Percentiles rank a stretch among this genome's conserved stretches.
These are phyloP conservation scores for Solanum corneliomulleri DNA, from an alignment of 257 asterid species.

Conservation along the genomic window DNA sequence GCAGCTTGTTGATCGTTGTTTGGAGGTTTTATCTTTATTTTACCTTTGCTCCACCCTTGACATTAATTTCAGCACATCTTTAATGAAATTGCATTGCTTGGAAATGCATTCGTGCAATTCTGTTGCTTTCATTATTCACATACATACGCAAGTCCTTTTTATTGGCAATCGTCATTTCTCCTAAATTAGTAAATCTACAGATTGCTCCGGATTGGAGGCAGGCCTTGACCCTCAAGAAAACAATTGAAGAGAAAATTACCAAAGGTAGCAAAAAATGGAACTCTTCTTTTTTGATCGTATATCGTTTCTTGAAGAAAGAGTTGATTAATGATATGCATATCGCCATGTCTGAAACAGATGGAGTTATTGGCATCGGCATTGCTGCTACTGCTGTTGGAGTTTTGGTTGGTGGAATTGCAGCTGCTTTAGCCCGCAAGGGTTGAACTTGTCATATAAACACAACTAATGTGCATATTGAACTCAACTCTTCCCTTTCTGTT, in stretches of 20 bases:
- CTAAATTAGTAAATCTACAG: constrained; percentile 17
- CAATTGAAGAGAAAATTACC: constrained; percentile 73
- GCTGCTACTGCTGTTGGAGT: constrained; percentile 85
- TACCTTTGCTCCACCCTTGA: neutral
- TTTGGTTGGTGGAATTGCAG: constrained; percentile 76
- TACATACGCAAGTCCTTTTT: neutral
- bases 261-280: constrained; percentile 30
- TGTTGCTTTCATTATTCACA: neutral
- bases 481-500: neutral
- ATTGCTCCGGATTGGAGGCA: constrained; percentile 87
- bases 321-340: neutral
- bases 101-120: neutral
- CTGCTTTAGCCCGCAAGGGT: constrained; percentile 62
- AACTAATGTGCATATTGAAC: neutral
- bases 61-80: neutral
- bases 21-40: constrained; percentile 39
- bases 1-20: constrained; percentile 64
- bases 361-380: constrained; percentile 77
- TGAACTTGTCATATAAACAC: constrained; percentile 19
- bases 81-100: neutral
- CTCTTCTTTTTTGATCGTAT: neutral
- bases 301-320: neutral
- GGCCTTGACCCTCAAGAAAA: constrained; percentile 69
- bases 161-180: neutral
- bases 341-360: constrained; percentile 27